Percentiles rank a stretch among this genome's conserved stretches.
These are phyloP conservation scores for Neohortaea acidophila DNA, from an alignment of 495 filamentous ascomycete species.

Conservation along the genomic window DNA sequence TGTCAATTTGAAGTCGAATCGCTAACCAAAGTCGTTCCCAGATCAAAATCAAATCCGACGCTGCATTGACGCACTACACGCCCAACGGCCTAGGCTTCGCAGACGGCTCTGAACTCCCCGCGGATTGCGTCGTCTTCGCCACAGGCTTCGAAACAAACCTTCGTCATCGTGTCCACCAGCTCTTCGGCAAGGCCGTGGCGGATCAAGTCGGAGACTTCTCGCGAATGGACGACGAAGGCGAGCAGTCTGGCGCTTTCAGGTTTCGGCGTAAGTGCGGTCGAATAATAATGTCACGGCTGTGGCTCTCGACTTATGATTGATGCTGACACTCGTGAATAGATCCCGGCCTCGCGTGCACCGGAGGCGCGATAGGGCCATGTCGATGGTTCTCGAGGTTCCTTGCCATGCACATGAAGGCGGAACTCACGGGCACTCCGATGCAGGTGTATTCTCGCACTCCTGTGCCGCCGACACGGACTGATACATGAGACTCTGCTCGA, in stretches of 20 bases:
- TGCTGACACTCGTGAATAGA: slow-evolving; percentile 10
- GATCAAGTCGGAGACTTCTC: slow-evolving; percentile 27
- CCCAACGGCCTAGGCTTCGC: slow-evolving; percentile 24
- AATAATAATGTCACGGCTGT: slow-evolving; percentile 22
- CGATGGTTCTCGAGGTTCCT: slow-evolving; percentile 28
- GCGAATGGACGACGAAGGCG: slow-evolving; percentile 29
- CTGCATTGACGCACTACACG: slow-evolving; percentile 24
- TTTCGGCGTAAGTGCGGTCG: too few relatives aligned
- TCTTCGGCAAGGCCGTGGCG: slow-evolving; percentile 24
- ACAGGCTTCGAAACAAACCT: slow-evolving; percentile 28
- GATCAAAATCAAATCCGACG: slow-evolving; percentile 25
- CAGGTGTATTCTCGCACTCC: too few relatives aligned
- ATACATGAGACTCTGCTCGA: too few relatives aligned
- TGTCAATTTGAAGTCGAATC: not conserved
- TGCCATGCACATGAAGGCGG: slow-evolving; percentile 21
- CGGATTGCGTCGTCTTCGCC: slow-evolving; percentile 29
- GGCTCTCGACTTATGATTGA: not conserved
- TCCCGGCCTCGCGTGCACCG: slow-evolving; percentile 28
- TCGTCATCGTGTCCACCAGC: slow-evolving; percentile 14
- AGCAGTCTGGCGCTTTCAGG: slow-evolving; percentile 25
- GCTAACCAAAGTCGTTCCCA: slow-evolving; percentile 8
- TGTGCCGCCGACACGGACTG: too few relatives aligned
- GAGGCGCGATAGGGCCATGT: slow-evolving; percentile 25
- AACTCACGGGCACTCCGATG: too few relatives aligned
- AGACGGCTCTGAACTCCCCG: slow-evolving; percentile 24